phyloP scores from a whole-genome alignment of 352 stramenopile genomes.

The Plasmopara viticola region DNA sequence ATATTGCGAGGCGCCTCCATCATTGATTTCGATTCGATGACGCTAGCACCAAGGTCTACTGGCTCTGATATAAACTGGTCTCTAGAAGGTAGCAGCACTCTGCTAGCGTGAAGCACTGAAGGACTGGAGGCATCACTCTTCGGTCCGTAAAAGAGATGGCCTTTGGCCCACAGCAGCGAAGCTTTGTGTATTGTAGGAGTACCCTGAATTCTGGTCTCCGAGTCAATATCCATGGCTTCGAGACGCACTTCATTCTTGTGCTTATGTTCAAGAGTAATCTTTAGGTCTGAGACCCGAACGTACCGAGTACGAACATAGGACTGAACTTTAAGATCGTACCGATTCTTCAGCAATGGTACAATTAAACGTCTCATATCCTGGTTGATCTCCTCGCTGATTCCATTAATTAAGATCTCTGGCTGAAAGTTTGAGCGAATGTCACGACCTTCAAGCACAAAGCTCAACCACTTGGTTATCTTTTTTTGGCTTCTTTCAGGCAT shows the following conservation, averaged over 20 bases:
- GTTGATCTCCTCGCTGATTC: slow-evolving; percentile 55
- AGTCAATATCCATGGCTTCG: slow-evolving; percentile 22
- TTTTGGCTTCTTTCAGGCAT: slow-evolving; percentile 57
- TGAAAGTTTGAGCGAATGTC: slow-evolving; percentile 72
- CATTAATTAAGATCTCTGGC: slow-evolving; percentile 62
- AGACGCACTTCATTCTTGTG: slow-evolving; percentile 57
- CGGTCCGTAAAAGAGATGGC: slow-evolving; percentile 61
- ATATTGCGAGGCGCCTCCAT: slow-evolving; percentile 21
- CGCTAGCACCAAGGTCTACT: slow-evolving; percentile 49
- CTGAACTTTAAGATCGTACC: slow-evolving; percentile 60
- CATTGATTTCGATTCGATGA: slow-evolving; percentile 57
- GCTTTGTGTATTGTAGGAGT: slow-evolving; percentile 3
- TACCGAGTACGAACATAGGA: slow-evolving; percentile 55
- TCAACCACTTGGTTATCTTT: slow-evolving; percentile 70
- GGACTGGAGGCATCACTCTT: slow-evolving; percentile 53
- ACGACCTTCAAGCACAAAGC: slow-evolving; percentile 59
- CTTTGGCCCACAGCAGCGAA: slow-evolving; percentile 40
- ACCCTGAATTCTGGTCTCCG: slow-evolving; percentile 6
- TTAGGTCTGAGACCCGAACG: slow-evolving; percentile 55
- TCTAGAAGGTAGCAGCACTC: slow-evolving; percentile 28
- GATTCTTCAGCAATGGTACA: slow-evolving; percentile 64
- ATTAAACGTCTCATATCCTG: slow-evolving; percentile 63
- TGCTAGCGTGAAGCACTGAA: slow-evolving; percentile 49
- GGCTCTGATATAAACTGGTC: slow-evolving; percentile 55
- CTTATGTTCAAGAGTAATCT: slow-evolving; percentile 58